These are phyloP conservation scores for Monilinia fructigena DNA, from an alignment of 2,329 filamentous ascomycete genomes.

Conservation along the genomic window DNA sequence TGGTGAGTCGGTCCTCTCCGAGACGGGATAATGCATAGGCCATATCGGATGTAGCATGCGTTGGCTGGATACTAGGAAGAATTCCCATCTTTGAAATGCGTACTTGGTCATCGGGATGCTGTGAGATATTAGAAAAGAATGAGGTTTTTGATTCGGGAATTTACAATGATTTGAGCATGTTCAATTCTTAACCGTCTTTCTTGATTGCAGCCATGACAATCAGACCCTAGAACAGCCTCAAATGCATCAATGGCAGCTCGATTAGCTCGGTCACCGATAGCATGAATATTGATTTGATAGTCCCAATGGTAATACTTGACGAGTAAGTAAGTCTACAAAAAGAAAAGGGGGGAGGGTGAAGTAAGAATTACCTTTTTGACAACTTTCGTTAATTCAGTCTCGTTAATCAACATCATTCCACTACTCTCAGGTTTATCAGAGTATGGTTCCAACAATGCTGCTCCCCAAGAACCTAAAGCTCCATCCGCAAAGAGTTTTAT, in stretches of 20 bases:
- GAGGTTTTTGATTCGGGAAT: conserved; percentile 4
- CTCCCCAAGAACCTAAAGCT: conserved; percentile 69
- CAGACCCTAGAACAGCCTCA: conserved; percentile 52
- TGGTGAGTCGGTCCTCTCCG: conserved; percentile 52
- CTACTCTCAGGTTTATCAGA: conserved; percentile 59
- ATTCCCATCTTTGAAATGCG: conserved; percentile 59
- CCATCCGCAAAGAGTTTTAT: conserved; percentile 72
- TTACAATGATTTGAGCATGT: conserved; percentile 64
- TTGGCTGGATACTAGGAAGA: conserved; percentile 66
- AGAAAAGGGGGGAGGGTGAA: not conserved
- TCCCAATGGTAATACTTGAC: conserved; percentile 54
- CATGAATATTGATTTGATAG: conserved; percentile 71
- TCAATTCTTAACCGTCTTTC: conserved; percentile 64
- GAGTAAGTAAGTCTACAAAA: conserved; percentile 16
- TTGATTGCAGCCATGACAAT: conserved; percentile 57
- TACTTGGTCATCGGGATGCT: conserved; percentile 59
- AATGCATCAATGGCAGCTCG: conserved; percentile 63
- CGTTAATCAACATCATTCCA: conserved; percentile 66
- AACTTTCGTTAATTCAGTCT: conserved; percentile 54
- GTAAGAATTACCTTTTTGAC: conserved; percentile 42
- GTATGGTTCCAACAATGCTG: conserved; percentile 70
- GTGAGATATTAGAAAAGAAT: conserved; percentile 3
- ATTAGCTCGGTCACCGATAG: conserved; percentile 69
- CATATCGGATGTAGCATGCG: conserved; percentile 71
- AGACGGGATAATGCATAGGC: conserved; percentile 62